Conservation (phyloP, 306 rosid species). For the Malus domestica region ASM211411v1 NC_041804.1:35233001-35233500, state of each 20-base stretch:
- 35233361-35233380: conserved; percentile 91
- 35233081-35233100: background rate
- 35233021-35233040: no score
- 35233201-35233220: conserved; percentile 95
- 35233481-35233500: no score
- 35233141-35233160: background rate
- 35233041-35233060: background rate
- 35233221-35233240: conserved; percentile 97
- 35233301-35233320: conserved; percentile 79
- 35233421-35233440: conserved; percentile 48
- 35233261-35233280: conserved; percentile 92
- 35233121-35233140: background rate
- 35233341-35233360: conserved; percentile 91
- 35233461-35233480: no score
- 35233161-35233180: background rate
- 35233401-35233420: conserved; percentile 78
- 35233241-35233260: conserved; percentile 89
- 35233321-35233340: conserved; percentile 75
- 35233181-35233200: conserved; percentile 26
- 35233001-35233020: no score
- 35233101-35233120: background rate
- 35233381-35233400: conserved; percentile 96
- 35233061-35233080: background rate
- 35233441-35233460: no score
- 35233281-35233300: conserved; percentile 94